These are phyloP conservation scores for Beta lomatogona DNA, from an alignment of 179 eudicot genomes.

Conservation along the genomic window DNA sequence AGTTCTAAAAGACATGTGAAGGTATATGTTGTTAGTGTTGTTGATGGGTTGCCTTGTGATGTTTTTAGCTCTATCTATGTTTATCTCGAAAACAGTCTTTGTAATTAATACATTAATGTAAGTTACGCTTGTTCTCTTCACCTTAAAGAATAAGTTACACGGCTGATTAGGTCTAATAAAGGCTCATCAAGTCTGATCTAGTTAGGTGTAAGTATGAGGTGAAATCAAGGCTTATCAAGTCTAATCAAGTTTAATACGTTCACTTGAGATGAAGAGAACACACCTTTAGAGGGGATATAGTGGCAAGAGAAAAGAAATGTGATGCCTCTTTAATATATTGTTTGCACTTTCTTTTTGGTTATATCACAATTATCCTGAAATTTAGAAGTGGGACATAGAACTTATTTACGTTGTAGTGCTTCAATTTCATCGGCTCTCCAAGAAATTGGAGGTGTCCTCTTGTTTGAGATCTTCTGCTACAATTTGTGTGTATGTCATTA, in stretches of 20 bases:
- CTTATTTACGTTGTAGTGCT: background rate
- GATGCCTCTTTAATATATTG: background rate
- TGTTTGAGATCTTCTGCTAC: background rate
- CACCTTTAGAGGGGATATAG: background rate
- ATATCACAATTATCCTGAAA: too few species aligned
- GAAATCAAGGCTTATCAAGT: too few species aligned
- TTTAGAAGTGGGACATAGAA: background rate
- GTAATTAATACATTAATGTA: background rate
- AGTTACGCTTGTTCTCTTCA: background rate
- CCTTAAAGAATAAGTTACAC: too few species aligned
- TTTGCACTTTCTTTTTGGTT: background rate
- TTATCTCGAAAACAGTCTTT: background rate
- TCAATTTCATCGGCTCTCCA: background rate
- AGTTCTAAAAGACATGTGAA: too few species aligned
- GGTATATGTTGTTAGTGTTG: background rate
- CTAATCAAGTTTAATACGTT: too few species aligned
- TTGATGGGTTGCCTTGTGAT: background rate
- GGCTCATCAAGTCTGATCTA: too few species aligned
- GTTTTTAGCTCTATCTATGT: background rate
- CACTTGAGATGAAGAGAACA: too few species aligned
- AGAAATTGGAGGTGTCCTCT: background rate
- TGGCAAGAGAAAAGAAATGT: background rate
- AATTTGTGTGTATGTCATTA: background rate
- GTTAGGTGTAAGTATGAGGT: too few species aligned
- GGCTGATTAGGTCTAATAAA: too few species aligned